Percentiles rank a stretch among this genome's conserved stretches.
Conservation (phyloP, 257 asterid species). For the Rhazya stricta region DNA sequence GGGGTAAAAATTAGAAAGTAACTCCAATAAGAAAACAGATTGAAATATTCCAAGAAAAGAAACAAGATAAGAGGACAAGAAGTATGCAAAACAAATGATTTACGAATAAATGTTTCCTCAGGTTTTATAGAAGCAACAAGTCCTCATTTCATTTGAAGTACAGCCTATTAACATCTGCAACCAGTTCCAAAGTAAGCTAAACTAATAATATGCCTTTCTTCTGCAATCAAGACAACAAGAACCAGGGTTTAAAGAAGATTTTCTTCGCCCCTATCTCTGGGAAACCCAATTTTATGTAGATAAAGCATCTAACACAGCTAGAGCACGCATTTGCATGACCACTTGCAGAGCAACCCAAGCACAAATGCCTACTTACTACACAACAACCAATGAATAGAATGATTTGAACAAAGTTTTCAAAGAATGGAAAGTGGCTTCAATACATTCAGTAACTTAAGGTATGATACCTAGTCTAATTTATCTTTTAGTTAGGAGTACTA, state of each 20-base stretch:
- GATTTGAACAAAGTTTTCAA: background rate
- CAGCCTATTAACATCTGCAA: background rate
- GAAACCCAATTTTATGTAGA: background rate
- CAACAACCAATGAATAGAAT: background rate
- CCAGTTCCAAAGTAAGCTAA: background rate
- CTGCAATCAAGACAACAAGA: background rate
- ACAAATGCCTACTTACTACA: background rate
- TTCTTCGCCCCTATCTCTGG: background rate
- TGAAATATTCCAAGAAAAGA: background rate
- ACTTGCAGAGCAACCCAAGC: background rate
- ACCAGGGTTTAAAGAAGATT: background rate
- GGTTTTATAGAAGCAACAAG: background rate
- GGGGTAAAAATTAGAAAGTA: background rate
- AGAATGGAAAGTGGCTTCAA: background rate
- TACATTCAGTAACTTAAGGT: background rate
- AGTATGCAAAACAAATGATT: background rate
- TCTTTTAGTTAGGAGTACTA: background rate
- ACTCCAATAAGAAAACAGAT: background rate
- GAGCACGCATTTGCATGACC: background rate
- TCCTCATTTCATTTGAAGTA: background rate
- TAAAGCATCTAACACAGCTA: background rate
- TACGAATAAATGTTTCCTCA: background rate
- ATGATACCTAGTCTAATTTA: background rate
- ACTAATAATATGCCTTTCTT: background rate
- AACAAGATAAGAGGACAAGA: background rate